Evolutionary conservation across 441 rosid species (phyloP).

Genomic region (Syzygium syzygioides): DNA sequence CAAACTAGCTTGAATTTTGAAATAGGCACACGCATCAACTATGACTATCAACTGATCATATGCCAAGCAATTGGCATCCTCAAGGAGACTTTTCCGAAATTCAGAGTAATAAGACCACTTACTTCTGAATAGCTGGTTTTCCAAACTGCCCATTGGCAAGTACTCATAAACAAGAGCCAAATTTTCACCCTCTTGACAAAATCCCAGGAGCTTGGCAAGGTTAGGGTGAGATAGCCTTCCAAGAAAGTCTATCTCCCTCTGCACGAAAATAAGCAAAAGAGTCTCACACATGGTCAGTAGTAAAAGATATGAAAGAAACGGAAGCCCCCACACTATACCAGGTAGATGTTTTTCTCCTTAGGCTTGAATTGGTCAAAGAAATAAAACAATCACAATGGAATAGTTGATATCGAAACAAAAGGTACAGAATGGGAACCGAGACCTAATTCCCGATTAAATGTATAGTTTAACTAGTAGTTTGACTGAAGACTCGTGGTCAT

Average conservation of each 20-base stretch:
- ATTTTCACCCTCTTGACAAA: neutral
- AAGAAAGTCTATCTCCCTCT: neutral
- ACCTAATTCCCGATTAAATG: neutral
- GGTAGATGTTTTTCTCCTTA: neutral
- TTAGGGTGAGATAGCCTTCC: slow-evolving; percentile 4
- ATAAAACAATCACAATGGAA: neutral
- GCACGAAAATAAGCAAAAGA: neutral
- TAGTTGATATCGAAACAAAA: neutral
- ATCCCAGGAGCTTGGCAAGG: slow-evolving; percentile 1
- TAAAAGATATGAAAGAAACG: fast-evolving
- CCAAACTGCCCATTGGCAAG: neutral
- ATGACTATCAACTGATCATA: neutral
- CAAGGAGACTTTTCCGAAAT: neutral
- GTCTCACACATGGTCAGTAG: neutral
- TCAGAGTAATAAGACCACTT: neutral
- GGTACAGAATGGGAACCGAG: neutral
- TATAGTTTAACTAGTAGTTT: neutral
- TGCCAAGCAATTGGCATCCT: neutral
- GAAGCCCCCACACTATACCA: neutral
- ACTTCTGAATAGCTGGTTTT: neutral
- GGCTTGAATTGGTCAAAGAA: neutral
- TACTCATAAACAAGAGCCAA: neutral
- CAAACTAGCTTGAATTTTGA: neutral
- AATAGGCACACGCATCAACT: neutral
- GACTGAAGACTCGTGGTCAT: fast-evolving